These are phyloP conservation scores for Geranium rotundifolium DNA, from an alignment of 345 rosid genomes.

Conservation along the genomic window DNA sequence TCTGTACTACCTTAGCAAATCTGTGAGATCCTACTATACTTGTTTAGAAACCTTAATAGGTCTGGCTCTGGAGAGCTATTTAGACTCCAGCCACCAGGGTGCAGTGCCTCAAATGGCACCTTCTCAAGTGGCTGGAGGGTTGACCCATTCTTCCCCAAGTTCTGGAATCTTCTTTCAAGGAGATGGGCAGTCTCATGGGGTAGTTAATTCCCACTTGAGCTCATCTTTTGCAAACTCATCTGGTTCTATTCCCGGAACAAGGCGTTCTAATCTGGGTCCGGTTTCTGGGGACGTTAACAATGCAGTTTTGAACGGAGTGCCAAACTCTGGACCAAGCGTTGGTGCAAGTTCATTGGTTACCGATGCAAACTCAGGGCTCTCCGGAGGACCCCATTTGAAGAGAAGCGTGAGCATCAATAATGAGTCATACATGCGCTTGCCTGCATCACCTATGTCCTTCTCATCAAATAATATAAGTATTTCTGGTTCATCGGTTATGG, in stretches of 20 bases:
- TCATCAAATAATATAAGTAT: conserved; percentile 79
- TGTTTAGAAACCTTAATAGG: conserved; percentile 18
- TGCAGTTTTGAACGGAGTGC: conserved; percentile 65
- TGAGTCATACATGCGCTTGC: conserved; percentile 88
- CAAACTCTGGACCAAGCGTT: conserved; percentile 82
- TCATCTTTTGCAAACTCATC: conserved; percentile 74
- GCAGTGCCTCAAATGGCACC: conserved; percentile 57
- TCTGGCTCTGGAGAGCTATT: conserved; percentile 68
- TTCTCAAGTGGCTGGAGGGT: conserved; percentile 66
- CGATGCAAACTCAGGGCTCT: conserved; percentile 88
- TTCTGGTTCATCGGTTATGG: conserved; percentile 78
- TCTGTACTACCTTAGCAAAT: no score
- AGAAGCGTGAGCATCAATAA: conserved; percentile 91
- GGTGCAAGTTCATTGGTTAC: conserved; percentile 93
- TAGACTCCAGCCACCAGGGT: conserved; percentile 50
- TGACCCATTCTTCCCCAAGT: conserved; percentile 82
- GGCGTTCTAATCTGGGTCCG: conserved; percentile 51
- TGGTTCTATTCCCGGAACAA: conserved; percentile 64
- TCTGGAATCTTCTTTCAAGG: conserved; percentile 96
- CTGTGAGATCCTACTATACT: not conserved
- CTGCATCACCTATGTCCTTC: conserved; percentile 89
- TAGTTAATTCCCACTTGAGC: conserved; percentile 76
- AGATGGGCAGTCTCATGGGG: conserved; percentile 81
- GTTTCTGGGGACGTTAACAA: conserved; percentile 81
- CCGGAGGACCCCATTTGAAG: conserved; percentile 82